Conservation (phyloP, 2,329 filamentous ascomycete species). For the Xylariaceae sp. region DNA sequence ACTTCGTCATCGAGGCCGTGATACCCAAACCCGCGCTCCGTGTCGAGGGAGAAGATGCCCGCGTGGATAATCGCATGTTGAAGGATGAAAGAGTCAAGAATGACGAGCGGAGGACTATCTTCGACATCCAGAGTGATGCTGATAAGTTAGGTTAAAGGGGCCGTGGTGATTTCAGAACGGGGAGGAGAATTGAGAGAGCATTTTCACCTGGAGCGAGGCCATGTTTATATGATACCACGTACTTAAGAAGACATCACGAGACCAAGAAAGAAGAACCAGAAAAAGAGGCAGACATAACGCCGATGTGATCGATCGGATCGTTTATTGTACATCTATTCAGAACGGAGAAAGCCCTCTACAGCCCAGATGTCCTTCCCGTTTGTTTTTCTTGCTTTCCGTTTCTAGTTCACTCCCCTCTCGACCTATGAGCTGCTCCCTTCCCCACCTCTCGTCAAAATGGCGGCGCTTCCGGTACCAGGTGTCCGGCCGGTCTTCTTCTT, state of each 20-base stretch:
- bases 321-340: constrained; percentile 11
- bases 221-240: constrained; percentile 32
- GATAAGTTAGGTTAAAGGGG: constrained; percentile 65
- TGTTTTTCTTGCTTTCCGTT: no score
- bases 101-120: constrained; percentile 61
- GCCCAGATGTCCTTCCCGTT: constrained; percentile 4
- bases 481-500: constrained; percentile 88
- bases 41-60: constrained; percentile 85
- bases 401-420: no score
- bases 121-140: constrained; percentile 70
- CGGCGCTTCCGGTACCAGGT: constrained; percentile 64
- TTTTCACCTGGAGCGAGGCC: background rate
- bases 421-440: constrained; percentile 32
- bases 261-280: constrained; percentile 13
- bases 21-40: constrained; percentile 78
- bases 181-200: constrained; percentile 2
- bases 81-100: constrained; percentile 76
- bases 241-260: constrained; percentile 20
- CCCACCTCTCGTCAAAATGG: constrained; percentile 66
- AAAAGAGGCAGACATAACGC: constrained; percentile 4
- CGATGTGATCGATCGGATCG: constrained; percentile 1
- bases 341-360: constrained; percentile 1
- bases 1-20: constrained; percentile 87
- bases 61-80: constrained; percentile 85
- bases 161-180: background rate